These are phyloP conservation scores for Penicillium sp. DNA, from an alignment of 2,329 filamentous ascomycete genomes.

Conservation along the genomic window DNA sequence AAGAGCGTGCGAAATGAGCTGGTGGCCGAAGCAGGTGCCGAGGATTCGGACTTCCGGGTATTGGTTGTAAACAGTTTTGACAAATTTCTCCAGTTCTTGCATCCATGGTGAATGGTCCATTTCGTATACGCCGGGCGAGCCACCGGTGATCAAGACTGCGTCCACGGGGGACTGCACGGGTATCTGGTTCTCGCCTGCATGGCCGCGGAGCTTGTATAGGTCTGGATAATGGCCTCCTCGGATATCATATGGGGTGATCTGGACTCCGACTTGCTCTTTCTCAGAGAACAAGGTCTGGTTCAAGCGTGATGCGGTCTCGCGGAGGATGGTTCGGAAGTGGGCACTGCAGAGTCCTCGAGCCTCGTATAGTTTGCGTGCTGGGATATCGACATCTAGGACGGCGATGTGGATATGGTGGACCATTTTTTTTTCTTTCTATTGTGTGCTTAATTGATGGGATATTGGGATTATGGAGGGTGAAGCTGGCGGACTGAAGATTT, in stretches of 20 bases:
- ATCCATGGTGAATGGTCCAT: slow-evolving; percentile 31
- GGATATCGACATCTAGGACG: slow-evolving; percentile 27
- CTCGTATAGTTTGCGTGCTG: slow-evolving; percentile 24
- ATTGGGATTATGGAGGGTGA: neutral
- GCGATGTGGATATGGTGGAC: slow-evolving; percentile 25
- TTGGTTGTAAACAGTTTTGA: slow-evolving; percentile 24
- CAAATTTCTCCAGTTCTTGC: slow-evolving; percentile 23
- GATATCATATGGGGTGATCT: slow-evolving; percentile 26
- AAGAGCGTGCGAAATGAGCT: slow-evolving; percentile 27
- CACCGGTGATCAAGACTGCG: slow-evolving; percentile 34
- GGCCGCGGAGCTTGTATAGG: slow-evolving; percentile 19
- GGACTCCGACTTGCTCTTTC: slow-evolving; percentile 18
- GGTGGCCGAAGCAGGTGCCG: slow-evolving; percentile 37
- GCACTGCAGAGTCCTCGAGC: slow-evolving; percentile 26
- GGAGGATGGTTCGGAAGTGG: slow-evolving; percentile 25
- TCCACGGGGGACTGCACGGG: slow-evolving; percentile 23
- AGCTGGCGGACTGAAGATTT: neutral
- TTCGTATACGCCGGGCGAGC: slow-evolving; percentile 29
- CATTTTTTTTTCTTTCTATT: slow-evolving; percentile 9
- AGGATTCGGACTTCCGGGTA: slow-evolving; percentile 33
- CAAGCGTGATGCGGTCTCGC: slow-evolving; percentile 21
- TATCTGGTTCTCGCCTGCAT: slow-evolving; percentile 7
- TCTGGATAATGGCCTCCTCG: slow-evolving; percentile 27
- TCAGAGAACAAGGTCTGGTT: slow-evolving; percentile 16
- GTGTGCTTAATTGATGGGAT: neutral